Conservation (phyloP, 2,329 filamentous ascomycete species). For the Waltergamsia citrina region DNA sequence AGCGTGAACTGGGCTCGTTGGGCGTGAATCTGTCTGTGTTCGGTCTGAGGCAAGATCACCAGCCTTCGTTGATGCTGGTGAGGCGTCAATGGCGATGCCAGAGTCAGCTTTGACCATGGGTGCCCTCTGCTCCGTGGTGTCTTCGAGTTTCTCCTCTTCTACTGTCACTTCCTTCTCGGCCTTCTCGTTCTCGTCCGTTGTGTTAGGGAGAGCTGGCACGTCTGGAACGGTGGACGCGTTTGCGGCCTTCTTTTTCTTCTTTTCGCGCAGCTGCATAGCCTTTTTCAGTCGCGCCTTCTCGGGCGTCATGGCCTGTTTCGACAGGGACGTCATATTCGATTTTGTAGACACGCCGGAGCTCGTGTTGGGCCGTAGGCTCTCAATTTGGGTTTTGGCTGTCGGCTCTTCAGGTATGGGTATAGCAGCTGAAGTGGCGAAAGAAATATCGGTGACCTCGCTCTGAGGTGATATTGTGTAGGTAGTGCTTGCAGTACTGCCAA, state of each 20-base stretch:
- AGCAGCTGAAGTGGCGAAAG: slow-evolving; percentile 19
- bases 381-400: slow-evolving; percentile 7
- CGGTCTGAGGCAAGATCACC: slow-evolving; percentile 37
- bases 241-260: slow-evolving; percentile 46
- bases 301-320: slow-evolving; percentile 56
- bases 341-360: slow-evolving; percentile 36
- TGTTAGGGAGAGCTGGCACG: background rate
- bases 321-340: slow-evolving; percentile 26
- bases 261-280: slow-evolving; percentile 81
- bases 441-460: slow-evolving; percentile 25
- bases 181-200: slow-evolving; percentile 1
- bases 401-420: slow-evolving; percentile 23
- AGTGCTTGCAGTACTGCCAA: slow-evolving; percentile 2
- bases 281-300: slow-evolving; percentile 93
- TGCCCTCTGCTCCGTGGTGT: slow-evolving; percentile 11
- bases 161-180: background rate
- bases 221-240: slow-evolving; percentile 8
- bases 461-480: slow-evolving; percentile 16
- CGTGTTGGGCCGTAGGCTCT: slow-evolving; percentile 25
- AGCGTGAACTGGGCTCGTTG: slow-evolving; percentile 42
- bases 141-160: background rate
- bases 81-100: slow-evolving; percentile 39
- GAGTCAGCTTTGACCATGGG: slow-evolving; percentile 42
- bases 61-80: slow-evolving; percentile 24
- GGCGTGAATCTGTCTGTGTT: slow-evolving; percentile 46